Percentiles rank a stretch among this genome's conserved stretches.
phyloP scores from a whole-genome alignment of 768 basidiomycete genomes.

The Xerocomus spinulosus region DNA sequence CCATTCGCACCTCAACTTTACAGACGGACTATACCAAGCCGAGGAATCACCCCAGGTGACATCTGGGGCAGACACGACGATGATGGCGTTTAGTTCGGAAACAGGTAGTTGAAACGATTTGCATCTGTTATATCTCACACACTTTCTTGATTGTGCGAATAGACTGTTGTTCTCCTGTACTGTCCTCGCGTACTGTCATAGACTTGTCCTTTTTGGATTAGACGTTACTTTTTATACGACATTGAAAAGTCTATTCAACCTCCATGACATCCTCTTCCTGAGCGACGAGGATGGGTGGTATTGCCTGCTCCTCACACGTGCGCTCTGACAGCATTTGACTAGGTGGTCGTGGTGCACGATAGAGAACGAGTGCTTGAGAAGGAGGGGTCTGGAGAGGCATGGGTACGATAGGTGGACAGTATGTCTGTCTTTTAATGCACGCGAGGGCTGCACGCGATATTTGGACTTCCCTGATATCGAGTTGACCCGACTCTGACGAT shows the following conservation, averaged over 20 bases:
- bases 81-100: conserved; percentile 45
- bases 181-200: conserved; percentile 16
- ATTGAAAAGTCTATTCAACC: conserved; percentile 33
- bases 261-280: conserved; percentile 50
- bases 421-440: conserved; percentile 37
- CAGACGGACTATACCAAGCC: conserved; percentile 36
- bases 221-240: conserved; percentile 12
- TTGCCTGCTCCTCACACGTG: neutral
- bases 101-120: conserved; percentile 28
- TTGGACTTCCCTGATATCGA: conserved; percentile 27
- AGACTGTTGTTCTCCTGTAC: conserved; percentile 6
- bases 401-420: conserved; percentile 22
- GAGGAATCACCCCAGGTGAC: conserved; percentile 25
- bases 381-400: conserved; percentile 20
- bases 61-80: conserved; percentile 36
- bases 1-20: conserved; percentile 49
- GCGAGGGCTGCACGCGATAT: conserved; percentile 46
- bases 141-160: conserved; percentile 1
- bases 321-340: conserved; percentile 2
- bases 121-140: too few species aligned
- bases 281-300: neutral
- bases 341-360: conserved; percentile 37
- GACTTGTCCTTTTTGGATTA: conserved; percentile 25
- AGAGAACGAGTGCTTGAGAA: conserved; percentile 52
- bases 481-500: conserved; percentile 15